These are phyloP conservation scores for Trichoderma atrobrunneum DNA, from an alignment of 2,329 filamentous ascomycete species.

Conservation along the genomic window DNA sequence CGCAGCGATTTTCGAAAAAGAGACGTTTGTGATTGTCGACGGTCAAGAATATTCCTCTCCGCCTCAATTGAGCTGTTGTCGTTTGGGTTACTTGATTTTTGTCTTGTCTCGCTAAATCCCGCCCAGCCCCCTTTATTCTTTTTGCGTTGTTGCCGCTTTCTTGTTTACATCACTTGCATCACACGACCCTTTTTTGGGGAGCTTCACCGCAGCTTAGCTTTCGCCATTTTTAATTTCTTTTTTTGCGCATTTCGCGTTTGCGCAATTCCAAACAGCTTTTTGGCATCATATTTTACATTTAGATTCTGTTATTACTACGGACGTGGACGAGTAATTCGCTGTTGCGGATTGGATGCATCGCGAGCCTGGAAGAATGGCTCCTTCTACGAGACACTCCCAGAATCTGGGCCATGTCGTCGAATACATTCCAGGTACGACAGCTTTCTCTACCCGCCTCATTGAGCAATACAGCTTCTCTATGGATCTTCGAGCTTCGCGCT, in stretches of 20 bases:
- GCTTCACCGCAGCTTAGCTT: conserved; percentile 15
- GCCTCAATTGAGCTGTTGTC: conserved; percentile 3
- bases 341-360: background rate
- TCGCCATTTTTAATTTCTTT: background rate
- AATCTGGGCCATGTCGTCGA: conserved; percentile 89
- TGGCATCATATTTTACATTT: conserved; percentile 1
- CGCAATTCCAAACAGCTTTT: background rate
- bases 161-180: conserved; percentile 9
- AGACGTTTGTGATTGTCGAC: background rate
- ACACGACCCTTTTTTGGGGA: conserved; percentile 14
- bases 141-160: background rate
- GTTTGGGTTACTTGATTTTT: background rate
- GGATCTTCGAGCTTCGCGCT: conserved; percentile 23
- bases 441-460: background rate
- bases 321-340: background rate
- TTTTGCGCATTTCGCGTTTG: background rate
- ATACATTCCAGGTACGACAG: conserved; percentile 80
- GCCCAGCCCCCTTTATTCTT: conserved; percentile 2
- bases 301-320: background rate
- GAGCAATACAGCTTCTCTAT: background rate
- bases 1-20: background rate
- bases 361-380: conserved; percentile 42
- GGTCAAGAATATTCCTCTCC: background rate
- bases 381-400: conserved; percentile 47
- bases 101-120: background rate